A percentile compares a stretch with the other conserved stretches of the same genome.
Evolutionary conservation across 164 flowering plant species (phyloP).

Genomic region (Aristolochia contorta): DNA sequence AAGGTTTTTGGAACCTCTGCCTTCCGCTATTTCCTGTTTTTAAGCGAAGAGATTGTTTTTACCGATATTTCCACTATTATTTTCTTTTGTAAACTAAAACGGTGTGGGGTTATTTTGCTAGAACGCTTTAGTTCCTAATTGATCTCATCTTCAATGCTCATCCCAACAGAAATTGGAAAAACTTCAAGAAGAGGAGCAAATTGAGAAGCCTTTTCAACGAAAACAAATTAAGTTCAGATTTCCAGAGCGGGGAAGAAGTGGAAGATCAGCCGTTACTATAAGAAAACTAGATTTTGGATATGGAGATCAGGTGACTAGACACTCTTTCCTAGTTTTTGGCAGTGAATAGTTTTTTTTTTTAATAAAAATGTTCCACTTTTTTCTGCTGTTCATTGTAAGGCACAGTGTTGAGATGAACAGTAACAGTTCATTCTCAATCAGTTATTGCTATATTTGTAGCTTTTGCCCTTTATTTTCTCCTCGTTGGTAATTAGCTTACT

Average conservation of each 20-base stretch:
- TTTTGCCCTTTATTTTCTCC: neutral
- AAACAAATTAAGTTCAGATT: slow-evolving; percentile 90
- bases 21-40: neutral
- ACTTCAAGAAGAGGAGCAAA: slow-evolving; percentile 74
- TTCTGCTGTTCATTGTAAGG: neutral
- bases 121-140: too few species aligned
- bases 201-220: slow-evolving; percentile 92
- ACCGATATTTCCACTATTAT: neutral
- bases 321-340: neutral
- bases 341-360: neutral
- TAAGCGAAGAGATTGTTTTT: neutral
- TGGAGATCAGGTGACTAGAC: slow-evolving; percentile 51
- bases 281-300: slow-evolving; percentile 65
- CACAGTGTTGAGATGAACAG: neutral
- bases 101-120: too few species aligned
- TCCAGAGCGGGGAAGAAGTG: slow-evolving; percentile 94
- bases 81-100: neutral
- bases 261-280: slow-evolving; percentile 49
- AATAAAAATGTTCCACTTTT: neutral
- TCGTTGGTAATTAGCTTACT: neutral
- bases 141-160: neutral
- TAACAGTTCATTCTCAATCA: too few species aligned
- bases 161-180: slow-evolving; percentile 78
- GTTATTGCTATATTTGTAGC: too few species aligned
- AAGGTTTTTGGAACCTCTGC: slow-evolving; percentile 43